Base-by-base conservation (phyloP, 1,139 yeast genomes). In the Suhomyces bokatorum region DNA sequence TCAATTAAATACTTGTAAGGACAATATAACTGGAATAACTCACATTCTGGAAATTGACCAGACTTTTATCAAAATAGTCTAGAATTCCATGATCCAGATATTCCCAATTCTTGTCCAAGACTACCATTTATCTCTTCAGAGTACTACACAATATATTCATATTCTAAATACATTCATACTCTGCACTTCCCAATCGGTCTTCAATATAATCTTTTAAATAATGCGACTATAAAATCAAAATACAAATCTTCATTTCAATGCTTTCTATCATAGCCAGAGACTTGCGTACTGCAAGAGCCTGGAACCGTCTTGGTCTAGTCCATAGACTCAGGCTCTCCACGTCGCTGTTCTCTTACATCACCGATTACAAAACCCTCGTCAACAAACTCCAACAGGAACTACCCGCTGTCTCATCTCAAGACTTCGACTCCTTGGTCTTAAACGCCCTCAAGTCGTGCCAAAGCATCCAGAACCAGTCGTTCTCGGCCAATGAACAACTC, bases 401-500 rank as follows among this genome's bases (percentile, higher is more conserved):
- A 29, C 29, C 35, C 11, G 32, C 11, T 7, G 16, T 24, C 12
- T n/a, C 43, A 10, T 4, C 13, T 12, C 13, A 28, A 14, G 39
- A 13, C 5, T 35, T 22, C 20, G 48, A 42, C 17, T 10, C 27
- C 6, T 15, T 44, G 12, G 42, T 40, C 9, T 4, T 48, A 14
- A 24, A 31, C 17, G 43, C 47, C 6, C 39, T 48, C 22, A 35
- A 35, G 10, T n/a, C 48, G 17, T 44, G 44, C 16, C 33, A 32
- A 16, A 24, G 16, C n/a, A 39, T 51, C 31, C 51, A 48, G 32
- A n/a, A 30, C 9, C 35, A 37, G n/a, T 36, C 36, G 28, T 42
- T 44, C 35, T 46, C 54, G 1, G 31, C 38, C 16, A 49, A 49
- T 31, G 54, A 52, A 32, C 40, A 28, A 20, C 40, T 46, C 35